Percentiles rank a stretch among this genome's conserved stretches.
phyloP scores from a whole-genome alignment of 1,284 basidiomycete species.

The Hemileia vastatrix region DNA sequence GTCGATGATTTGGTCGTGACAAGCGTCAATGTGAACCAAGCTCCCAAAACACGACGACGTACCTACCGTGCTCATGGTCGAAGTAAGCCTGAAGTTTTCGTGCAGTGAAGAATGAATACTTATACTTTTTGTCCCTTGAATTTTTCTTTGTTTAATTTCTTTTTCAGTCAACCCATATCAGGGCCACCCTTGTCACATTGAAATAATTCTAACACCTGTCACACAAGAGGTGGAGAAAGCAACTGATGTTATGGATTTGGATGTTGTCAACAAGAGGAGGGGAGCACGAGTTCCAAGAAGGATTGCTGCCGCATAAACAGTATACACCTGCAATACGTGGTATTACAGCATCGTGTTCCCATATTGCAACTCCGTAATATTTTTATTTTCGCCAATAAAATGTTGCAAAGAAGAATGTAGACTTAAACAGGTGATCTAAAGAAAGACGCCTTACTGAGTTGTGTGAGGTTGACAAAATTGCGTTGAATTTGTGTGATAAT shows the following conservation, averaged over 20 bases:
- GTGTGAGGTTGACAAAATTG: too few species aligned
- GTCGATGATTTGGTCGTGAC: constrained; percentile 86
- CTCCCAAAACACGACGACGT: constrained; percentile 98
- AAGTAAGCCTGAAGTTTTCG: constrained; percentile 46
- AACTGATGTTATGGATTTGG: constrained; percentile 8
- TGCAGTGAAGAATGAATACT: too few species aligned
- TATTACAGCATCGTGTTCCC: too few species aligned
- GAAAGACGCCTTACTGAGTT: too few species aligned
- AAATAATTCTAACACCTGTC: constrained; percentile 47
- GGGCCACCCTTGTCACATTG: constrained; percentile 88
- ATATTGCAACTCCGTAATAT: too few species aligned
- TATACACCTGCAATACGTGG: too few species aligned
- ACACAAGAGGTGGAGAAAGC: constrained; percentile 22
- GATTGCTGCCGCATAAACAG: constrained; percentile 22
- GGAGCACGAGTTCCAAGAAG: constrained; percentile 10
- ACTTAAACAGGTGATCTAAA: too few species aligned
- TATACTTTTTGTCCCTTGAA: constrained; percentile 53
- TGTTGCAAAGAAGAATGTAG: too few species aligned
- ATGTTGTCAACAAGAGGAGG: constrained; percentile 9
- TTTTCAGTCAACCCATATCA: constrained; percentile 50
- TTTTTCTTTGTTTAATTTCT: background rate
- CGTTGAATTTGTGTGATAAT: too few species aligned
- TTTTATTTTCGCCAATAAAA: too few species aligned
- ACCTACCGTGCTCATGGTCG: constrained; percentile 98
- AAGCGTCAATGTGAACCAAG: constrained; percentile 97